Base-by-base conservation (phyloP, 257 asterid species). In the Fraxinus pennsylvanica region DNA sequence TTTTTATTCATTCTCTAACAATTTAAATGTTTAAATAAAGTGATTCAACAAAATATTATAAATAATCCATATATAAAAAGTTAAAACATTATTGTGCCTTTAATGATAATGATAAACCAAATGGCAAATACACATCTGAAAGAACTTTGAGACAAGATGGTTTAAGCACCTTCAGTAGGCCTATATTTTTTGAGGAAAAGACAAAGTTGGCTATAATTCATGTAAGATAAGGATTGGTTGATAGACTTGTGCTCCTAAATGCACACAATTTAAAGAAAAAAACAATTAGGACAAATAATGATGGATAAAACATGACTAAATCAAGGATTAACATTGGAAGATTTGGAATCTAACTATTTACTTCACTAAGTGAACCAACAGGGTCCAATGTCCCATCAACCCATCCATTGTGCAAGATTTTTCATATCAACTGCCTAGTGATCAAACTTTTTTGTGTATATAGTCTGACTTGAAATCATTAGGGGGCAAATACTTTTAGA, bases 161-260 rank as follows among this genome's bases (percentile, higher is more conserved):
- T 22, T 47, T 47, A 47, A 10, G 0, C 67, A 21, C 4, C 1
- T 59, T 8, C 0, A 75, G 61, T 30, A 59, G 68, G 80, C 65
- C 13, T 6, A 17, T 0, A 57, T 14, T 30, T 33, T 68, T 21
- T 19, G 36, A 36, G 25, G 76, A 76, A 81, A 74, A 67, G 81
- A 73, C 80, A 68, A 22, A 8, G 71, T 27, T 50, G 79, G 81
- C 61, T 38, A 81, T 67, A 39, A 81, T 77, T 74, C 73, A 78
- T 41, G 50, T 4, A 74, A 74, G 71, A 78, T 78, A 71, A 59
- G 70, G 65, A 81, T 61, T 22, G 68, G 32, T 22, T 61, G 68
- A 9, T 73, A 73, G 63, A 69, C 71, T 78, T 73, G 33, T 57
- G 79, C 2, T 52, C 50, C 66, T 63, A 32, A 22, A 35, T 76